These are phyloP conservation scores for Flaveria bidentis DNA, from an alignment of 129 eudicot genomes.

Conservation along the genomic window DNA sequence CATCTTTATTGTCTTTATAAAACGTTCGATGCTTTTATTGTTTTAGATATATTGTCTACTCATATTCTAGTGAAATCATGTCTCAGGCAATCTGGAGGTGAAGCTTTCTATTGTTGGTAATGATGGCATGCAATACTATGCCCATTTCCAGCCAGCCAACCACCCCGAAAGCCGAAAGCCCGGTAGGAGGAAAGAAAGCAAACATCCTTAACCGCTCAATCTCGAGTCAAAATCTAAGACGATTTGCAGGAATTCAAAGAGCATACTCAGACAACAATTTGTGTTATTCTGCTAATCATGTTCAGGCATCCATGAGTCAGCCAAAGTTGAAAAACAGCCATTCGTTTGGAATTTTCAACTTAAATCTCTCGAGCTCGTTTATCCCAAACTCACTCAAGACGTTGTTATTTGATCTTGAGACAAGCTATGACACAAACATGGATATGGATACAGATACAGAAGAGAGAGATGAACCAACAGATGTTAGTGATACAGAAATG, in stretches of 20 bases:
- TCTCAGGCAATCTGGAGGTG: constrained; percentile 32
- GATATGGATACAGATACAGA: constrained; percentile 29
- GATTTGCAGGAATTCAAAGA: constrained; percentile 42
- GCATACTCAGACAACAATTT: constrained; percentile 67
- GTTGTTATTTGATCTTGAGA: constrained; percentile 47
- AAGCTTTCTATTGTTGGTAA: constrained; percentile 21
- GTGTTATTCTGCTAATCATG: constrained; percentile 40
- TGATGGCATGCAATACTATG: constrained; percentile 56
- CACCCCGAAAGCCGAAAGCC: constrained; percentile 33
- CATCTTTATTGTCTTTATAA: constrained; percentile 37
- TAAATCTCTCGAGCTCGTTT: constrained; percentile 43
- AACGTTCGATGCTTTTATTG: constrained; percentile 16
- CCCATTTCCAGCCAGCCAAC: constrained; percentile 44
- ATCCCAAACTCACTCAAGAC: constrained; percentile 50
- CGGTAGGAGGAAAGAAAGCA: constrained; percentile 24
- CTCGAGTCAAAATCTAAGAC: constrained; percentile 50
- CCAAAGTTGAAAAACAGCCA: constrained; percentile 53
- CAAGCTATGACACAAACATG: constrained; percentile 33
- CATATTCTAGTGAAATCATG: constrained; percentile 1
- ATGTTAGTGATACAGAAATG: constrained; percentile 28
- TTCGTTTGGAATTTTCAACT: constrained; percentile 58
- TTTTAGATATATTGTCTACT: constrained; percentile 24
- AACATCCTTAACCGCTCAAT: constrained; percentile 45
- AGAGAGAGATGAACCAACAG: constrained; percentile 22
- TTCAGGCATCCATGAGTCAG: constrained; percentile 39